Conservation (phyloP, 2,329 filamentous ascomycete species). For the Akanthomyces dipterigenus region DNA sequence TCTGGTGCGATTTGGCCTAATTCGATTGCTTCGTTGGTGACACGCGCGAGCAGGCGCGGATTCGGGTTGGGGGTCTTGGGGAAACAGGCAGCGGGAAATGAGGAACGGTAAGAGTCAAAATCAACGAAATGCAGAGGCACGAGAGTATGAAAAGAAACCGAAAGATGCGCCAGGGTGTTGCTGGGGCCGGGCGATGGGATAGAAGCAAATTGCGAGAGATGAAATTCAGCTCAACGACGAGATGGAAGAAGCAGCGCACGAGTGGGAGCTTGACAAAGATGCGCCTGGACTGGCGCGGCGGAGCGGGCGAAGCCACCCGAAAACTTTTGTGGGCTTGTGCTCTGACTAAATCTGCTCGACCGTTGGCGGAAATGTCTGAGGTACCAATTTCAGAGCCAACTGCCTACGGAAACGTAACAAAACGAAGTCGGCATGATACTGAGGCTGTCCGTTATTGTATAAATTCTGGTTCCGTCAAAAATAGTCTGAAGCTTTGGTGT, state of each 20-base stretch:
- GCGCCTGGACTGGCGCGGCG: not conserved
- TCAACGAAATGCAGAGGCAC: not conserved
- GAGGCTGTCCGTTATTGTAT: too few relatives aligned
- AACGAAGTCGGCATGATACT: too few relatives aligned
- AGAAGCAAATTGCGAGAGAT: not conserved
- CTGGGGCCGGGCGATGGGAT: not conserved
- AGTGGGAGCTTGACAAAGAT: conserved; percentile 1
- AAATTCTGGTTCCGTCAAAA: too few relatives aligned
- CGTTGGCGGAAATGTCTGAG: conserved; percentile 20
- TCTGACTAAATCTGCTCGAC: conserved; percentile 9
- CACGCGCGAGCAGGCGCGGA: not conserved
- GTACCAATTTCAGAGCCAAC: conserved; percentile 17
- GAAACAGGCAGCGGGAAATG: not conserved
- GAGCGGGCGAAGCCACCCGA: not conserved
- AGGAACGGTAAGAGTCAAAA: not conserved
- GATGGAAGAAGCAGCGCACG: conserved; percentile 2
- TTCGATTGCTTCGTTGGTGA: not conserved
- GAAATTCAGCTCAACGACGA: not conserved
- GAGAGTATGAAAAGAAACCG: not conserved
- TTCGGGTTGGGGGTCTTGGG: not conserved
- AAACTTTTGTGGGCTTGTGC: conserved; percentile 2
- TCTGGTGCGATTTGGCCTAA: not conserved
- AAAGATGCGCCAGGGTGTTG: not conserved
- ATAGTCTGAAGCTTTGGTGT: too few relatives aligned
- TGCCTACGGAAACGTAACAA: too few relatives aligned